A percentile compares a stretch with the other conserved stretches of the same genome.
These are phyloP conservation scores for Quercus lobata DNA, from an alignment of 331 rosid species.

Conservation along the genomic window DNA sequence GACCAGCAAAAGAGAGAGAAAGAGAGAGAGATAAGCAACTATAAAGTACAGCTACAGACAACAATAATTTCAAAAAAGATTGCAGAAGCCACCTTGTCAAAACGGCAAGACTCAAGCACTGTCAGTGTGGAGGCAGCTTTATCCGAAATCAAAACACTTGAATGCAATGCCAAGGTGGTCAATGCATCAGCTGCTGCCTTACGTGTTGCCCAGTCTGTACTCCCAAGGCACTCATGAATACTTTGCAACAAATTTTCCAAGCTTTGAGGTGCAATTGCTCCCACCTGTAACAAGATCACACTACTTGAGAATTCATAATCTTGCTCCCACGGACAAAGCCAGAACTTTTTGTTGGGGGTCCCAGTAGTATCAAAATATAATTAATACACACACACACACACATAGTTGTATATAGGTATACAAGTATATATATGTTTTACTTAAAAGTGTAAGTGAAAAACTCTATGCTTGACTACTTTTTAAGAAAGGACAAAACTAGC, in stretches of 20 bases:
- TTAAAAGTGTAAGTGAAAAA: no score
- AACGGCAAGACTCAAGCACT: conserved; percentile 77
- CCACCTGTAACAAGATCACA: conserved; percentile 54
- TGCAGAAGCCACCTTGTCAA: conserved; percentile 80
- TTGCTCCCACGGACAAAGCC: not conserved
- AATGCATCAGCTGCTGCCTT: conserved; percentile 96
- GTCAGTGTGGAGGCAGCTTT: conserved; percentile 52
- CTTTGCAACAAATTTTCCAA: conserved; percentile 68
- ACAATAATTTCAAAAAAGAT: conserved; percentile 4
- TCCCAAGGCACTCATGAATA: conserved; percentile 77
- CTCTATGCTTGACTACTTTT: no score
- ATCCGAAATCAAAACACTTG: conserved; percentile 64
- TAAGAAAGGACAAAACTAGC: no score
- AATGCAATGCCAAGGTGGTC: conserved; percentile 65
- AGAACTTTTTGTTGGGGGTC: no score
- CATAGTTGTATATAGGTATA: no score
- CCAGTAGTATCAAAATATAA: no score
- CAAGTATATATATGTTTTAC: no score
- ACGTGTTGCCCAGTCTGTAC: conserved; percentile 94
- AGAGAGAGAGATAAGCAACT: not conserved
- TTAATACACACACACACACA: no score
- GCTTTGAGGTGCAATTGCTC: conserved; percentile 86
- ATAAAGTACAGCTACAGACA: not conserved
- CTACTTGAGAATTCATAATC: conserved; percentile 3
- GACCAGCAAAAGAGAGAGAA: not conserved